Percentiles rank a stretch among this genome's conserved stretches.
Conservation (phyloP, 1,284 basidiomycete genomes). For the Ganoderma multipileum region DNA sequence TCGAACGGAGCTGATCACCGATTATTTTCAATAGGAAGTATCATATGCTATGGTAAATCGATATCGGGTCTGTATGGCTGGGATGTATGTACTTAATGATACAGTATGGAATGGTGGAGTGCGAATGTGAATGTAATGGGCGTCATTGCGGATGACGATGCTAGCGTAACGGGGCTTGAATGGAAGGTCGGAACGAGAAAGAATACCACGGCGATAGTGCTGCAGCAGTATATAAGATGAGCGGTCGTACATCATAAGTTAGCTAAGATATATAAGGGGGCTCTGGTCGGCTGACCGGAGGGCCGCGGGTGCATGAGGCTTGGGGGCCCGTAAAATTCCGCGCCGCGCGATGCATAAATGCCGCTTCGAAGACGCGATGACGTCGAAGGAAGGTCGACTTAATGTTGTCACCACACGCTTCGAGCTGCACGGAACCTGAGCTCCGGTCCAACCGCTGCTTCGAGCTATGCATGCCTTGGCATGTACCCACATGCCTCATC, state of each 20-base stretch:
- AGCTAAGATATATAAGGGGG: slow-evolving; percentile 20
- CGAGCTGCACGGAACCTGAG: background rate
- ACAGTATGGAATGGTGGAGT: slow-evolving; percentile 29
- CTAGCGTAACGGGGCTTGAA: slow-evolving; percentile 6
- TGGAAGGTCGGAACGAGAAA: background rate
- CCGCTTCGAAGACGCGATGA: slow-evolving; percentile 25
- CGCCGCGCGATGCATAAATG: slow-evolving; percentile 16
- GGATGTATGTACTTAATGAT: slow-evolving; percentile 32
- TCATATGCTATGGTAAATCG: slow-evolving; percentile 28
- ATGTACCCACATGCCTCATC: slow-evolving; percentile 11
- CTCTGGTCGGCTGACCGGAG: slow-evolving; percentile 26
- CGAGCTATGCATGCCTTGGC: slow-evolving; percentile 8
- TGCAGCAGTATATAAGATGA: slow-evolving; percentile 19
- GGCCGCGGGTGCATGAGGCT: slow-evolving; percentile 11
- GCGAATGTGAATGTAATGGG: slow-evolving; percentile 9
- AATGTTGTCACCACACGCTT: slow-evolving; percentile 12
- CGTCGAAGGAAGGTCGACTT: slow-evolving; percentile 24
- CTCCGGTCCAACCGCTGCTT: slow-evolving; percentile 22
- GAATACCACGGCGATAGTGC: slow-evolving; percentile 21
- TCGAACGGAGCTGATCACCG: slow-evolving; percentile 1
- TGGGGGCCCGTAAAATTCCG: slow-evolving; percentile 13
- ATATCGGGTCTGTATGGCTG: background rate
- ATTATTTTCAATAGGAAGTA: slow-evolving; percentile 28
- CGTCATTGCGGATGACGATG: slow-evolving; percentile 11
- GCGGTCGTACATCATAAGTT: slow-evolving; percentile 26